These are phyloP conservation scores for Forsythia viridissima DNA, from an alignment of 257 asterid genomes.

Conservation along the genomic window DNA sequence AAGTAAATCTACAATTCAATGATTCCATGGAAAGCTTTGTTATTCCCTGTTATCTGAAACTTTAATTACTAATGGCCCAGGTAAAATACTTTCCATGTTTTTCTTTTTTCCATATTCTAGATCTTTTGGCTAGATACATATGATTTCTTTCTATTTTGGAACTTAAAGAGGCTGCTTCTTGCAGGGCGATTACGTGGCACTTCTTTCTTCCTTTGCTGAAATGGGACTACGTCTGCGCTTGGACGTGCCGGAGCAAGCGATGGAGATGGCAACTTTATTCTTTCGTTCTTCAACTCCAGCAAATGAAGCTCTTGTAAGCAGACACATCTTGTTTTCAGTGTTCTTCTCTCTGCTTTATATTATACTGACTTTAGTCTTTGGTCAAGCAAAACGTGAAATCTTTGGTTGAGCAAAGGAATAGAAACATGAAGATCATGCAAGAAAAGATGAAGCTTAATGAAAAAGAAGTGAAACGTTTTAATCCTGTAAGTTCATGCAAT, in stretches of 20 bases:
- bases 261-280: conserved; percentile 82
- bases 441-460: conserved; percentile 84
- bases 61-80: conserved; percentile 9
- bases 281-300: conserved; percentile 89
- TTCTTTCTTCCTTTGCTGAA: conserved; percentile 86
- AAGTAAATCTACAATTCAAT: conserved; percentile 1
- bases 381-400: conserved; percentile 71
- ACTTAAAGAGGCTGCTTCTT: conserved; percentile 25
- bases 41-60: conserved; percentile 1
- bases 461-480: conserved; percentile 87
- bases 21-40: conserved; percentile 11
- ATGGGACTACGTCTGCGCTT: conserved; percentile 94
- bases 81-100: not conserved
- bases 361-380: conserved; percentile 34
- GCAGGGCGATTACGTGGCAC: conserved; percentile 98
- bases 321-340: conserved; percentile 7
- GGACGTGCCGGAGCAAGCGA: conserved; percentile 93
- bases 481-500: conserved; percentile 70
- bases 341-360: conserved; percentile 9
- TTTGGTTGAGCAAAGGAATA: conserved; percentile 74
- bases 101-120: not conserved
- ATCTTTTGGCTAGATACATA: not conserved
- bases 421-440: conserved; percentile 70
- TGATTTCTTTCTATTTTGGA: not conserved
- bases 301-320: conserved; percentile 78